These are phyloP conservation scores for Boletus subcaerulescens DNA, from an alignment of 768 basidiomycete genomes.

Conservation along the genomic window DNA sequence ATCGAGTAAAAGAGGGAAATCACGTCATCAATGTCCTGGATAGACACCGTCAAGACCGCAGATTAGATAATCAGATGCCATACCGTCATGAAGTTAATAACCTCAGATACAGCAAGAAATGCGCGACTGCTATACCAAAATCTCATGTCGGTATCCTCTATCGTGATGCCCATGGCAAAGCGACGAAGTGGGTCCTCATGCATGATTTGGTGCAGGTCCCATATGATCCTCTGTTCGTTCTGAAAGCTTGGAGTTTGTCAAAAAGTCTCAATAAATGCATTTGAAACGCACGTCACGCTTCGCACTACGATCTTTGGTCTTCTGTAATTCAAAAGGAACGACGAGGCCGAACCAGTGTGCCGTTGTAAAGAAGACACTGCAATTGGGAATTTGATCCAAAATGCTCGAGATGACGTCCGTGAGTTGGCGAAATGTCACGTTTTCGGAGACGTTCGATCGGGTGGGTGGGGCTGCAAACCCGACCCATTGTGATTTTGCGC, in stretches of 20 bases:
- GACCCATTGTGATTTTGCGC: too few species aligned
- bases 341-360: too few species aligned
- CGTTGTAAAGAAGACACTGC: too few species aligned
- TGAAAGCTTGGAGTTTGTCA: not conserved
- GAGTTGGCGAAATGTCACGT: too few species aligned
- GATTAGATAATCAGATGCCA: not conserved
- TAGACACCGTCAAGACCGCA: not conserved
- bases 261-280: too few species aligned
- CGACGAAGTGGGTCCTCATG: slow-evolving; percentile 22
- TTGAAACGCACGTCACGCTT: too few species aligned
- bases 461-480: too few species aligned
- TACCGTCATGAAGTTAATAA: slow-evolving; percentile 3
- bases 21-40: not conserved
- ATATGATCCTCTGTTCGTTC: slow-evolving; percentile 22
- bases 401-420: too few species aligned
- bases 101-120: not conserved
- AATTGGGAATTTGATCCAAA: too few species aligned
- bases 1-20: slow-evolving; percentile 8
- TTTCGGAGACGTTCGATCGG: too few species aligned
- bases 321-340: too few species aligned
- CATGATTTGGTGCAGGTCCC: slow-evolving; percentile 28
- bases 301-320: too few species aligned
- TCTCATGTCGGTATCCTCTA: slow-evolving; percentile 22
- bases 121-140: slow-evolving; percentile 24
- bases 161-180: slow-evolving; percentile 27